Conservation (phyloP, 306 rosid genomes). For the Casuarina cunninghamiana region DNA sequence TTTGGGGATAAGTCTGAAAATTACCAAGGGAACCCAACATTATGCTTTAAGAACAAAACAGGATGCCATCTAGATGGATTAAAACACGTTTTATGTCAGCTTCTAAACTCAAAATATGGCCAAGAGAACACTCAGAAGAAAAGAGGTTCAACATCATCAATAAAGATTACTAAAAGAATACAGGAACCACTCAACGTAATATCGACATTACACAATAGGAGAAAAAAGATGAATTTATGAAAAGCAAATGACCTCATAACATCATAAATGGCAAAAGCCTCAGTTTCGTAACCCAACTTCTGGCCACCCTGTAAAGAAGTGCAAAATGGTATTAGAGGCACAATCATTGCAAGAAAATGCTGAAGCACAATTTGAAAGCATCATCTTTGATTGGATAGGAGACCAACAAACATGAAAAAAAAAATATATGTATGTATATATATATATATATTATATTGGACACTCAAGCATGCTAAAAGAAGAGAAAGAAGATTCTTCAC, state of each 20-base stretch:
- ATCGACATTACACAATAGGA: background rate
- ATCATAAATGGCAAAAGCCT: slow-evolving; percentile 90
- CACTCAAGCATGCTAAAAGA: background rate
- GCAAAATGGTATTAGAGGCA: slow-evolving; percentile 18
- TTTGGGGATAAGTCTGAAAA: background rate
- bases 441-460: too few species aligned
- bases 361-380: slow-evolving; percentile 16
- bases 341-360: slow-evolving; percentile 24
- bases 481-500: too few species aligned
- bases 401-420: background rate
- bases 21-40: background rate
- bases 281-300: slow-evolving; percentile 97
- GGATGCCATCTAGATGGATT: background rate
- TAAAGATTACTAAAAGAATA: slow-evolving; percentile 1
- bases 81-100: background rate
- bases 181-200: background rate
- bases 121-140: background rate
- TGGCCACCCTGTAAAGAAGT: slow-evolving; percentile 81
- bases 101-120: background rate
- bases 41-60: background rate
- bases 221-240: slow-evolving; percentile 14
- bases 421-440: too few species aligned
- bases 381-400: background rate
- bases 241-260: slow-evolving; percentile 71
- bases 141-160: background rate